Evolutionary conservation across 2,329 filamentous ascomycete species (phyloP).

Genomic region (Exophiala sp.): DNA sequence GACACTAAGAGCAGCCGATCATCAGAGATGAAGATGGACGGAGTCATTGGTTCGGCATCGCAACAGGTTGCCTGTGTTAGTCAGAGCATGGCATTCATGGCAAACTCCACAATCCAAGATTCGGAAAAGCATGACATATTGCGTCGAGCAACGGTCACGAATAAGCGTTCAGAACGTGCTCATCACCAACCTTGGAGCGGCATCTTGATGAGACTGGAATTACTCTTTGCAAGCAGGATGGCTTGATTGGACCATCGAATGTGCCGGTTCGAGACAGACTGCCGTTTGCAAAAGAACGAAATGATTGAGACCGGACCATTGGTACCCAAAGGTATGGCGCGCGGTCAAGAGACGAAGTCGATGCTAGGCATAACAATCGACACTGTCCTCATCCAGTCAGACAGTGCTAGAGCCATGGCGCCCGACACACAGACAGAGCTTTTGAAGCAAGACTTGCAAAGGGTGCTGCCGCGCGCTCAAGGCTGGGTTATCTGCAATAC

Average conservation of each 20-base stretch:
- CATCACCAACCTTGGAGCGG: conserved; percentile 7
- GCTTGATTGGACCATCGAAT: conserved; percentile 7
- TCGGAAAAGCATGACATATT: not conserved
- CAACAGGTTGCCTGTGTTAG: not conserved
- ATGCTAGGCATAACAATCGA: not conserved
- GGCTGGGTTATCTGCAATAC: conserved; percentile 2
- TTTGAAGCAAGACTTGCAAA: conserved; percentile 4
- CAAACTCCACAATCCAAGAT: not conserved
- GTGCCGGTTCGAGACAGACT: conserved; percentile 14
- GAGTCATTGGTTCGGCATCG: not conserved
- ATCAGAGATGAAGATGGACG: not conserved
- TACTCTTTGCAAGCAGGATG: not conserved
- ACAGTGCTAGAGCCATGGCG: conserved; percentile 8
- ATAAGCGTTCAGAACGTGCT: not conserved
- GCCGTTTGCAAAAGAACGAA: conserved; percentile 3
- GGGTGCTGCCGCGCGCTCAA: conserved; percentile 20
- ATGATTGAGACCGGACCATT: conserved; percentile 8
- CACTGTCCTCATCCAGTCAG: conserved; percentile 8
- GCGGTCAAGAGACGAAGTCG: conserved; percentile 6
- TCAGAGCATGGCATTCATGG: not conserved
- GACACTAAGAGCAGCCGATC: not conserved
- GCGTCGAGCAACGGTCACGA: not conserved
- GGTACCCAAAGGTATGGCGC: conserved; percentile 6
- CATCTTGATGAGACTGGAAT: conserved; percentile 3
- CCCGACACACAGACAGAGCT: conserved; percentile 4